Evolutionary conservation across 257 asterid genomes (phyloP), one percentile per base, ranked within the genome.

Genomic region (Nicotiana attenuata): DNA sequence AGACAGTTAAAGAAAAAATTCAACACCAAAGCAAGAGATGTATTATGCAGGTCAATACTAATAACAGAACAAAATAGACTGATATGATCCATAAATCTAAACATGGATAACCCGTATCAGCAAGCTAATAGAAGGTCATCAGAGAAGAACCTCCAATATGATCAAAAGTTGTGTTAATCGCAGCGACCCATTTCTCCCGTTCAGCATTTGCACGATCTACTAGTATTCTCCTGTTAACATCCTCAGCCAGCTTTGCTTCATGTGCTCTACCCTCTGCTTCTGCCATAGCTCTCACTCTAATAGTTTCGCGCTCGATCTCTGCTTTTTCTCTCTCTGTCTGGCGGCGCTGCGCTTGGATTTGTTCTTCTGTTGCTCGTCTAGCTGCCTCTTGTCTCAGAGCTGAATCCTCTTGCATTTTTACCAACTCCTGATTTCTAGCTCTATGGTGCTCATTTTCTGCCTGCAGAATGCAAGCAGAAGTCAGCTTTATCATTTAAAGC

Each of bases 191-290:
- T 88, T 96, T 96, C 87, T 96, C 99, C 53, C 97, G 82, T 89
- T 96, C 99, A 52, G 98, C 98, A 91, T 92, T 94, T 81, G 97
- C 99, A 16, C 94, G 93, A 10, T 91, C 95, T 28, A 94, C 82
- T 78, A 94, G 89, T 90, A 91, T 86, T 81, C 99, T 83, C 81
- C 93, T 90, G 83, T 90, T 94, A 79, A 96, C 97, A 83, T 96
- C 99, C 86, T 92, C 99, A 77, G 93, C 91, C 84, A 96, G 97
- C 90, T 90, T 96, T 81, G 96, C 92, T 85, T 96, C 99, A 85
- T 90, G 99, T 60, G 98, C 99, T 84, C 96, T 89, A 82, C 94
- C 99, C 89, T 94, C 99, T 29, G 99, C 98, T 86, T 93, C 97
- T 47, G 97, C 96, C 93, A 94, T 67, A 80, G 96, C 89, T 81